phyloP scores from a whole-genome alignment of 345 rosid genomes.

The Eucalyptus brandiana region DNA sequence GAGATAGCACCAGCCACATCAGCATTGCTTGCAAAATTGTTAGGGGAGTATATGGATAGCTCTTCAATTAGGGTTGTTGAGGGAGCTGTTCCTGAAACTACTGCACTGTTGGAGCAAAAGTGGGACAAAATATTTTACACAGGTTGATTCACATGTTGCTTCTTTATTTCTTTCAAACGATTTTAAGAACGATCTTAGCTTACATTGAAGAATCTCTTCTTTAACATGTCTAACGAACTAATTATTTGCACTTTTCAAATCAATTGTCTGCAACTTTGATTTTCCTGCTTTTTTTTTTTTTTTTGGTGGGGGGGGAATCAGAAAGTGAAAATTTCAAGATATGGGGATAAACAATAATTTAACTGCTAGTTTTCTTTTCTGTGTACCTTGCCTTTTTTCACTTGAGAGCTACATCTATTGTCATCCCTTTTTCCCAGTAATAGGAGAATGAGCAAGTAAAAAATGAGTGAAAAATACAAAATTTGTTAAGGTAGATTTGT shows the following conservation, averaged over 20 bases:
- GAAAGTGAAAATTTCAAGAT: background rate
- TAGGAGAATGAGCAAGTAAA: background rate
- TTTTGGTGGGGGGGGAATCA: background rate
- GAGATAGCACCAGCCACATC: slow-evolving; percentile 81
- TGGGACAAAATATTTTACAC: slow-evolving; percentile 98
- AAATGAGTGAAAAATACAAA: background rate
- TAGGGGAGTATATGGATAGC: slow-evolving; percentile 54
- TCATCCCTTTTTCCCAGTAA: background rate
- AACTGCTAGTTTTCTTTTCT: background rate
- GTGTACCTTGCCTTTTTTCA: background rate
- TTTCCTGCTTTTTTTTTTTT: background rate
- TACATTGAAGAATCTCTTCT: background rate
- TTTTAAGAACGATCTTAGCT: background rate
- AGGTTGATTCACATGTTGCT: slow-evolving; percentile 24
- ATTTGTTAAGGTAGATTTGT: background rate
- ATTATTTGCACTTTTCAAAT: background rate
- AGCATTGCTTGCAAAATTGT: slow-evolving; percentile 48
- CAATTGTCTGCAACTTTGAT: background rate
- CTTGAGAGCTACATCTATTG: background rate
- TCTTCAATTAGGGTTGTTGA: slow-evolving; percentile 70
- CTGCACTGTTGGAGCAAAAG: slow-evolving; percentile 76
- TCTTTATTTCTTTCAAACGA: background rate
- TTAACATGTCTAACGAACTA: background rate
- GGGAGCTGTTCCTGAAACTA: slow-evolving; percentile 70
- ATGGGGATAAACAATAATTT: background rate